Percentiles rank a stretch among this genome's conserved stretches.
Conservation (phyloP, 2,329 filamentous ascomycete genomes). For the Stagonosporopsis chrysanthemi region DNA sequence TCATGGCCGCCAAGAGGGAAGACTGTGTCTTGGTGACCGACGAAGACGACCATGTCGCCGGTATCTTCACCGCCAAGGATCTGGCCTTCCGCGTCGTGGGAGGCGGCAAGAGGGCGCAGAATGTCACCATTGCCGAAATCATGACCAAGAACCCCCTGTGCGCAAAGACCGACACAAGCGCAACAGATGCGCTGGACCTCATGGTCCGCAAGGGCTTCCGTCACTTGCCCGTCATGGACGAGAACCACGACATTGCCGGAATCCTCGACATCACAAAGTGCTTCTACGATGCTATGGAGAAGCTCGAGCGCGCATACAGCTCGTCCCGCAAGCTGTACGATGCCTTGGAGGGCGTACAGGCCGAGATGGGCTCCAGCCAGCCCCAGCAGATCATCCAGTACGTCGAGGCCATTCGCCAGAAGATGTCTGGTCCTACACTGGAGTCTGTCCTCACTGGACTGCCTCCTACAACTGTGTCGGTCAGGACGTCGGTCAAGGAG, state of each 20-base stretch:
- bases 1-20: constrained; percentile 98
- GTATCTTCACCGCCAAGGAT: constrained; percentile 99
- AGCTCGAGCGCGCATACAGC: constrained; percentile 94
- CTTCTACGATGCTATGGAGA: constrained; percentile 99
- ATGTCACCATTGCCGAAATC: constrained; percentile 94
- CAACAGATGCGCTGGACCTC: constrained; percentile 93
- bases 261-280: constrained; percentile 99
- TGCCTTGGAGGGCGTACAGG: constrained; percentile 96
- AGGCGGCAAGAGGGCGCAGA: constrained; percentile 84
- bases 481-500: constrained; percentile 94
- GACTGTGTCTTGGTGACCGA: constrained; percentile 98
- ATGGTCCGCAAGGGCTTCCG: constrained; percentile 99
- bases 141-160: constrained; percentile 99
- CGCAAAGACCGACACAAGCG: constrained; percentile 95
- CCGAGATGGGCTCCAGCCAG: constrained; percentile 92
- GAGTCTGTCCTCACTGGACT: constrained; percentile 92
- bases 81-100: constrained; percentile 96
- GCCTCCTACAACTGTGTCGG: constrained; percentile 92
- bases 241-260: constrained; percentile 98
- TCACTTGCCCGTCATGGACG: constrained; percentile 98
- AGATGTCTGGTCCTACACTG: constrained; percentile 97
- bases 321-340: constrained; percentile 99
- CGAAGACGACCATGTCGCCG: constrained; percentile 95
- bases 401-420: constrained; percentile 90
- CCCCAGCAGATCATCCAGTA: constrained; percentile 99